phyloP scores from a whole-genome alignment of 305 asterid genomes.

The Lippia alba region DNA sequence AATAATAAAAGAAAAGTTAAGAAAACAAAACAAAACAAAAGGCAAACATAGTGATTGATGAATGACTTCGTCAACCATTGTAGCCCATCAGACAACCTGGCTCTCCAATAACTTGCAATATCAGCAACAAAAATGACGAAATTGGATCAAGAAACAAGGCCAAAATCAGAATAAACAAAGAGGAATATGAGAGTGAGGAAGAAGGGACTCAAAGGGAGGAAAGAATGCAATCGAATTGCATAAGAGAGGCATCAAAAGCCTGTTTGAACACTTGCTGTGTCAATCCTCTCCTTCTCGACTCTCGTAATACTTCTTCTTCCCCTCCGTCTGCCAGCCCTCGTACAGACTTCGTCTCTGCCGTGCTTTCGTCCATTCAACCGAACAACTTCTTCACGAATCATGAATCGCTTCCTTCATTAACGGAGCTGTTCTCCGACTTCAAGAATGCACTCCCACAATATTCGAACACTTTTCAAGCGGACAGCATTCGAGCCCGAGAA shows the following conservation, averaged over 20 bases:
- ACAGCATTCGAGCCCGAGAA: constrained; percentile 62
- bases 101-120: constrained; percentile 23
- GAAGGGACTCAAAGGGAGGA: constrained; percentile 17
- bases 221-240: constrained; percentile 64
- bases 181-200: constrained; percentile 28
- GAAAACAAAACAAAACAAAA: background rate
- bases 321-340: constrained; percentile 37
- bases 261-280: constrained; percentile 61
- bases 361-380: constrained; percentile 53
- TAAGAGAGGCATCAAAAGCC: constrained; percentile 57
- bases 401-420: constrained; percentile 65
- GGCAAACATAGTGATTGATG: constrained; percentile 39
- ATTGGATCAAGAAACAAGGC: constrained; percentile 34
- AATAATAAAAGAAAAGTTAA: background rate
- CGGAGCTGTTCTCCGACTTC: constrained; percentile 44
- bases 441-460: constrained; percentile 48
- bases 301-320: constrained; percentile 15
- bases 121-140: constrained; percentile 15
- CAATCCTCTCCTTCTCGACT: constrained; percentile 37
- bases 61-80: constrained; percentile 52
- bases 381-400: constrained; percentile 67
- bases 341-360: constrained; percentile 47
- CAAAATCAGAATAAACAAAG: background rate
- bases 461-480: constrained; percentile 50
- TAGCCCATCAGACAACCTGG: constrained; percentile 44